These are phyloP conservation scores for Tympanopsis confertula DNA, from an alignment of 2,329 filamentous ascomycete species.

Conservation along the genomic window DNA sequence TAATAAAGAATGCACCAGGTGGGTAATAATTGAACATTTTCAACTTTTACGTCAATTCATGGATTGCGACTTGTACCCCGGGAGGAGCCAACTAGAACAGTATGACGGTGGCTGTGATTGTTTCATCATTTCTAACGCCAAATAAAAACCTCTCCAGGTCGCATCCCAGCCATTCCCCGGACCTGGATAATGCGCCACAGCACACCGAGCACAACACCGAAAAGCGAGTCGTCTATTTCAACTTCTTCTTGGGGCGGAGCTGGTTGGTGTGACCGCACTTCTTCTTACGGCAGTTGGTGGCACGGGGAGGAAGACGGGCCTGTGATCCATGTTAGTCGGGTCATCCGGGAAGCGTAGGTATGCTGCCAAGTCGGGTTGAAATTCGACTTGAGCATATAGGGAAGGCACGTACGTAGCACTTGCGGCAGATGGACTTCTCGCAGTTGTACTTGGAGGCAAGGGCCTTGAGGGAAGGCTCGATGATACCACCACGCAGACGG, in stretches of 20 bases:
- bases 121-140: constrained; percentile 1
- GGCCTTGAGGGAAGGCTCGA: constrained; percentile 96
- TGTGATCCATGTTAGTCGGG: too few relatives aligned
- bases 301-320: constrained; percentile 84
- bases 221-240: constrained; percentile 62
- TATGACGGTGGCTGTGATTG: background rate
- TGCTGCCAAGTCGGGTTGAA: too few relatives aligned
- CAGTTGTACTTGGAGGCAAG: constrained; percentile 99
- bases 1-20: too few relatives aligned
- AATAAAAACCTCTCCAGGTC: background rate
- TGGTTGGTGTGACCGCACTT: constrained; percentile 99
- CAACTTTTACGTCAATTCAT: too few relatives aligned
- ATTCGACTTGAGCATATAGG: too few relatives aligned
- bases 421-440: constrained; percentile 99
- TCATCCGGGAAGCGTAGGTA: too few relatives aligned
- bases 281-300: constrained; percentile 99
- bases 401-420: constrained; percentile 50
- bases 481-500: constrained; percentile 97
- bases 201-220: background rate
- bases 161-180: background rate
- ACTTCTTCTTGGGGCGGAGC: constrained; percentile 99
- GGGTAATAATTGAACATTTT: too few relatives aligned
- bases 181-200: too few relatives aligned
- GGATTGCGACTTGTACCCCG: too few relatives aligned
- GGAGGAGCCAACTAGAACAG: background rate